Evolutionary conservation across 2,329 filamentous ascomycete species (phyloP).

Genomic region (Colletotrichum cereale): DNA sequence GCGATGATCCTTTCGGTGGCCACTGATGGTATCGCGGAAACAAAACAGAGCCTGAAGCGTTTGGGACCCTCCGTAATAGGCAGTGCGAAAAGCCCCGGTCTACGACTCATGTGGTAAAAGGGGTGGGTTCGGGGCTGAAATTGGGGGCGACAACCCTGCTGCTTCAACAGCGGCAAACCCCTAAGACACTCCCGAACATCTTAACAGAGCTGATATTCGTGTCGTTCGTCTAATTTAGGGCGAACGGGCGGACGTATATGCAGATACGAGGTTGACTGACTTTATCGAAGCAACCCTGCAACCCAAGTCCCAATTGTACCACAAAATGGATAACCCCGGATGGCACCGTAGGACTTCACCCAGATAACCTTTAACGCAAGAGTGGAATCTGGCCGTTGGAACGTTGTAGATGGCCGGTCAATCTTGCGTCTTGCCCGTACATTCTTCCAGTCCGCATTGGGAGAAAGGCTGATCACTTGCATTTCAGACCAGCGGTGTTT

Average conservation of each 20-base stretch:
- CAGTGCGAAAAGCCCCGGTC: background rate
- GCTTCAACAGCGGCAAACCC: slow-evolving; percentile 10
- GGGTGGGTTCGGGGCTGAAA: slow-evolving; percentile 10
- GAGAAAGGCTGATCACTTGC: background rate
- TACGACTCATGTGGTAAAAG: slow-evolving; percentile 29
- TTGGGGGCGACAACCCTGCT: slow-evolving; percentile 8
- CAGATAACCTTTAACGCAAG: background rate
- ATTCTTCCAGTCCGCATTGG: background rate
- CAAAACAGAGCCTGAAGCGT: slow-evolving; percentile 3
- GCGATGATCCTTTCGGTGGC: too few relatives aligned
- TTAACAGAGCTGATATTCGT: background rate
- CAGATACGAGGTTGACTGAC: background rate
- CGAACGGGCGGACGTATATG: background rate
- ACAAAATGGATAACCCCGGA: background rate
- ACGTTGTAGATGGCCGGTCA: background rate
- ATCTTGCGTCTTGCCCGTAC: background rate
- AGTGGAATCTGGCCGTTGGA: background rate
- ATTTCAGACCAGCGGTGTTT: background rate
- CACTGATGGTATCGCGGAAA: background rate
- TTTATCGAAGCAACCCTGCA: background rate
- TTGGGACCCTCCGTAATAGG: slow-evolving; percentile 10
- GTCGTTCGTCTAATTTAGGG: background rate
- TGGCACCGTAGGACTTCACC: background rate
- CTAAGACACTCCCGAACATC: slow-evolving; percentile 8
- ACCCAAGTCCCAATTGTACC: background rate